A percentile compares a stretch with the other conserved stretches of the same genome.
phyloP scores from a whole-genome alignment of 495 filamentous ascomycete genomes.

The Penicillium diatomitis region DNA sequence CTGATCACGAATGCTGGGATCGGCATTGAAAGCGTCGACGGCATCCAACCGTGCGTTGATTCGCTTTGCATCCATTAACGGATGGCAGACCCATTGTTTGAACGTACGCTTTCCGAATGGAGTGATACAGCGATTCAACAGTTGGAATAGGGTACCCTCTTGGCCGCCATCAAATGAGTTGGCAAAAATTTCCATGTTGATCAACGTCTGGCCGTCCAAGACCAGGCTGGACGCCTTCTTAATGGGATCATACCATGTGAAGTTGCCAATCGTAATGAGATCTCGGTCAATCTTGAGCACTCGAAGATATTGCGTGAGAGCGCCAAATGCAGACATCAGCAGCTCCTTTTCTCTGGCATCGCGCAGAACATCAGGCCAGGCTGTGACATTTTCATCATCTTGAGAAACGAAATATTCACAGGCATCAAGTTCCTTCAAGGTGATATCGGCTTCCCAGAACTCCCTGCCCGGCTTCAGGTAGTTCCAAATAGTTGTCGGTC shows the following conservation, averaged over 20 bases:
- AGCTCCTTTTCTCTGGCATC: conserved; percentile 71
- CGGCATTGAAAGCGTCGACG: conserved; percentile 83
- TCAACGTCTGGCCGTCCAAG: conserved; percentile 90
- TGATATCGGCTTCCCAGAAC: conserved; percentile 82
- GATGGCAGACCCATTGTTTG: conserved; percentile 96
- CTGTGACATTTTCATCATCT: conserved; percentile 52
- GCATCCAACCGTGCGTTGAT: conserved; percentile 96
- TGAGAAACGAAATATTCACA: conserved; percentile 68
- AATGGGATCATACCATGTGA: conserved; percentile 88
- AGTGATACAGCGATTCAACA: conserved; percentile 90
- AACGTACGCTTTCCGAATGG: conserved; percentile 97
- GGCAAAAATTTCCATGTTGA: conserved; percentile 94
- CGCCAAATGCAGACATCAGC: conserved; percentile 88
- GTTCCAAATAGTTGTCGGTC: conserved; percentile 92
- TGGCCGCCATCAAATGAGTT: conserved; percentile 83
- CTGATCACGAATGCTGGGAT: conserved; percentile 64
- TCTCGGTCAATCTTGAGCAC: conserved; percentile 83
- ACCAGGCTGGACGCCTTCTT: conserved; percentile 87
- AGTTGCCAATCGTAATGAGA: conserved; percentile 82
- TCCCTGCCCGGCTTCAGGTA: conserved; percentile 79
- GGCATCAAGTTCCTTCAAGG: conserved; percentile 72
- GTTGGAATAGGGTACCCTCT: conserved; percentile 79
- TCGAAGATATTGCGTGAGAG: conserved; percentile 77
- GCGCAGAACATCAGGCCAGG: conserved; percentile 72
- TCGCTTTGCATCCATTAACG: conserved; percentile 70